Evolutionary conservation across 208 protist genomes (phyloP).

Genomic region (Leishmania tropica): DNA sequence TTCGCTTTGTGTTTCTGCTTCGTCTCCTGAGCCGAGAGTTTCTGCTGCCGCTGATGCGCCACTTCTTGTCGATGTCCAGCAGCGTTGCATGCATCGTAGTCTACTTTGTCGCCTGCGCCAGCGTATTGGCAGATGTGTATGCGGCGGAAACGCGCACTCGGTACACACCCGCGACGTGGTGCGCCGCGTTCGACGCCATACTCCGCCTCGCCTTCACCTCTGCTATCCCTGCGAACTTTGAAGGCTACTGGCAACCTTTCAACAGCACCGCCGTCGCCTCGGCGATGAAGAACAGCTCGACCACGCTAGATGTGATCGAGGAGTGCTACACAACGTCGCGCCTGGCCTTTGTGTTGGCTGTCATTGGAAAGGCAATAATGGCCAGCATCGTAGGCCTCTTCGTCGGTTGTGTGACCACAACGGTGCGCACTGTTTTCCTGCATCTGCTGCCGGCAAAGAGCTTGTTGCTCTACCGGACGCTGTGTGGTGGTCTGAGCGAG

Average conservation of each 20-base stretch:
- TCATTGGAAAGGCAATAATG: slow-evolving; percentile 52
- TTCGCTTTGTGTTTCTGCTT: slow-evolving; percentile 69
- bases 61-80: slow-evolving; percentile 33
- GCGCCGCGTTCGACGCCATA: slow-evolving; percentile 48
- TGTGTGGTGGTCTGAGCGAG: slow-evolving; percentile 51
- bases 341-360: slow-evolving; percentile 54
- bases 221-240: slow-evolving; percentile 32
- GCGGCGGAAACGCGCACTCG: slow-evolving; percentile 13
- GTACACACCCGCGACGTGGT: slow-evolving; percentile 41
- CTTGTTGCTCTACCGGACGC: slow-evolving; percentile 53
- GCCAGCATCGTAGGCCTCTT: slow-evolving; percentile 49
- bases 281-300: slow-evolving; percentile 30
- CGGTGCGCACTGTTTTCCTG: slow-evolving; percentile 55
- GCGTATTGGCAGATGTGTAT: slow-evolving; percentile 54
- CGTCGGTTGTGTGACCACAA: slow-evolving; percentile 49
- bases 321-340: slow-evolving; percentile 31
- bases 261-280: slow-evolving; percentile 42
- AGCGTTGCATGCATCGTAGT: slow-evolving; percentile 37
- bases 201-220: slow-evolving; percentile 61
- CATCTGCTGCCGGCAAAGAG: slow-evolving; percentile 51
- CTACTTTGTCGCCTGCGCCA: slow-evolving; percentile 64
- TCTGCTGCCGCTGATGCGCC: slow-evolving; percentile 41
- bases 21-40: slow-evolving; percentile 64
- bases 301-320: slow-evolving; percentile 11
- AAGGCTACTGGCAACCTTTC: slow-evolving; percentile 40